These are phyloP conservation scores for Teratosphaeria viscida DNA, from an alignment of 2,329 filamentous ascomycete genomes.

Conservation along the genomic window DNA sequence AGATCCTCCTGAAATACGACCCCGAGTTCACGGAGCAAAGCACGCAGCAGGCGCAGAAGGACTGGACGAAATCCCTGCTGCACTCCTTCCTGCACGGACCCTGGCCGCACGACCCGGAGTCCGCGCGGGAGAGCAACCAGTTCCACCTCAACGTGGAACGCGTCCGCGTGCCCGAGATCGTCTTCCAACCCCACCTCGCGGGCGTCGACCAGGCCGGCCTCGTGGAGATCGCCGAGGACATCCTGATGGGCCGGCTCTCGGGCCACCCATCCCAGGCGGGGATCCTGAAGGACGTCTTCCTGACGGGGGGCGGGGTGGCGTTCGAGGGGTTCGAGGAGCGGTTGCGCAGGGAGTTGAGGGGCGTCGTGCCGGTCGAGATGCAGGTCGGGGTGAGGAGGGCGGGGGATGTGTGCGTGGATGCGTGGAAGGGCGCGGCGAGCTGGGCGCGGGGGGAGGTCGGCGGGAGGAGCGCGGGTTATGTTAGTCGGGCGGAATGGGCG, in stretches of 20 bases:
- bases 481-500: conserved; percentile 46
- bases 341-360: conserved; percentile 59
- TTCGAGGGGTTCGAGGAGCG: conserved; percentile 82
- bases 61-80: conserved; percentile 87
- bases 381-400: conserved; percentile 63
- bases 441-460: conserved; percentile 56
- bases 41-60: conserved; percentile 81
- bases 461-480: conserved; percentile 48
- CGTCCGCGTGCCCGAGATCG: conserved; percentile 97
- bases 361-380: conserved; percentile 59
- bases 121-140: conserved; percentile 72
- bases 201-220: conserved; percentile 96
- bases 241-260: conserved; percentile 68
- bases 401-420: conserved; percentile 67
- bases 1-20: conserved; percentile 77
- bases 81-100: conserved; percentile 86
- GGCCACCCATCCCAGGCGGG: conserved; percentile 49
- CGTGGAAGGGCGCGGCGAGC: conserved; percentile 83
- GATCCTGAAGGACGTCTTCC: conserved; percentile 76
- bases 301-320: conserved; percentile 86
- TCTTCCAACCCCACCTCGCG: conserved; percentile 96
- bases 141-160: conserved; percentile 97
- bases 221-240: conserved; percentile 82
- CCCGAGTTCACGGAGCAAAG: conserved; percentile 83
- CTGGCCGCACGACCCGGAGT: conserved; percentile 71